phyloP scores from a whole-genome alignment of 2,329 filamentous ascomycete genomes.

The Aspergillus fischeri region DNA sequence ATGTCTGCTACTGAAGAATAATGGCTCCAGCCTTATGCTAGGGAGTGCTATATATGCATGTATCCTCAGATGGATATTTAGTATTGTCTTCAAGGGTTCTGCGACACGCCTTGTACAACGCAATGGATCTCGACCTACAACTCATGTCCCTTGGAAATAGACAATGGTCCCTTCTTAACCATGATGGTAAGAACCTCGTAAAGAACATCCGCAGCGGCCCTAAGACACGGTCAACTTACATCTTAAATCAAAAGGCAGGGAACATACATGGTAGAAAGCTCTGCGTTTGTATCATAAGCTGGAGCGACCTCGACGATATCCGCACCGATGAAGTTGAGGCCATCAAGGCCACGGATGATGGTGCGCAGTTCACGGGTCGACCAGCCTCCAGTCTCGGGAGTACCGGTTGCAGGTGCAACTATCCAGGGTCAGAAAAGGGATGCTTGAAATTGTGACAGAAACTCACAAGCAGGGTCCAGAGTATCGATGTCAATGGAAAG shows the following conservation, averaged over 20 bases:
- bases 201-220: conserved; percentile 54
- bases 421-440: not conserved
- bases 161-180: conserved; percentile 70
- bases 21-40: not conserved
- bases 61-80: not conserved
- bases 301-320: conserved; percentile 62
- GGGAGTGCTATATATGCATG: not conserved
- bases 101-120: no score
- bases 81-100: not conserved
- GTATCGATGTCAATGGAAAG: conserved; percentile 84
- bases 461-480: conserved; percentile 72
- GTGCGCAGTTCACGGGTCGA: conserved; percentile 56
- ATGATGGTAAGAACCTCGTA: conserved; percentile 79
- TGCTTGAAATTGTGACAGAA: not conserved
- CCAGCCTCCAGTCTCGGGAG: conserved; percentile 60
- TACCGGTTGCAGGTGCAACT: conserved; percentile 51
- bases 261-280: conserved; percentile 49
- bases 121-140: not conserved
- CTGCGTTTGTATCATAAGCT: conserved; percentile 58
- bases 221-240: conserved; percentile 9
- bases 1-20: not conserved
- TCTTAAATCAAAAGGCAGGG: conserved; percentile 1
- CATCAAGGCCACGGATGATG: conserved; percentile 56
- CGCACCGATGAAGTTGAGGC: conserved; percentile 55
- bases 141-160: conserved; percentile 7